Percentiles rank a stretch among this genome's conserved stretches.
These are phyloP conservation scores for Kockovaella imperatae DNA, from an alignment of 768 basidiomycete genomes.

Conservation along the genomic window DNA sequence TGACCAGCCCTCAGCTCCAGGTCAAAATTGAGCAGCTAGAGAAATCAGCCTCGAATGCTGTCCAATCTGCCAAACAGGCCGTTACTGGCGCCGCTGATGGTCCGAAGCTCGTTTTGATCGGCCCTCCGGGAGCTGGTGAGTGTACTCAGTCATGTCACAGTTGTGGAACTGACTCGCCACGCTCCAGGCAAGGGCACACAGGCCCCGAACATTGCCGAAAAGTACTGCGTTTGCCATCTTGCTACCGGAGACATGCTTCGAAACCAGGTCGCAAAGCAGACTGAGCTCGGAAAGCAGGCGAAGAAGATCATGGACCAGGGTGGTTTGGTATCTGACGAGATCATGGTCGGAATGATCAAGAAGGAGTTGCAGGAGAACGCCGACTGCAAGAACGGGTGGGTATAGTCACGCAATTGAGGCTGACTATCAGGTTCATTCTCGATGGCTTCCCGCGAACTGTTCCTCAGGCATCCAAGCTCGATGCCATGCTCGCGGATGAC, in stretches of 20 bases:
- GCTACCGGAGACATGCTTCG: slow-evolving; percentile 99
- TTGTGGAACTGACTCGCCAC: background rate
- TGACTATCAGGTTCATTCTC: slow-evolving; percentile 89
- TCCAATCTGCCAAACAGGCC: slow-evolving; percentile 49
- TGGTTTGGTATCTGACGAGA: slow-evolving; percentile 89
- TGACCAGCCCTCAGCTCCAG: slow-evolving; percentile 52
- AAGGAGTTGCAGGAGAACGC: slow-evolving; percentile 88
- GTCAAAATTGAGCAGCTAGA: slow-evolving; percentile 80
- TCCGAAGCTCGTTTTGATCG: slow-evolving; percentile 80
- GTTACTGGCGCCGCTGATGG: slow-evolving; percentile 51
- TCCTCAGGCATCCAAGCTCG: slow-evolving; percentile 91
- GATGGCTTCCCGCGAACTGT: slow-evolving; percentile 99
- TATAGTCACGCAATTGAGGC: too few species aligned
- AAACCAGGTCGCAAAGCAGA: slow-evolving; percentile 81
- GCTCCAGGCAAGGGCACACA: slow-evolving; percentile 90
- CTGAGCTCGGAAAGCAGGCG: slow-evolving; percentile 76
- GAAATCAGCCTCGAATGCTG: slow-evolving; percentile 47
- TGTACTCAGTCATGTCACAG: background rate
- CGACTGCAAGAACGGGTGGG: slow-evolving; percentile 90
- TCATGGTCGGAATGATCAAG: slow-evolving; percentile 96
- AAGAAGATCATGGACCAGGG: slow-evolving; percentile 98
- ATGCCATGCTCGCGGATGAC: slow-evolving; percentile 71
- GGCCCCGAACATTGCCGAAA: slow-evolving; percentile 81
- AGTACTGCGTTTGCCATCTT: slow-evolving; percentile 94
- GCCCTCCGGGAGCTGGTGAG: slow-evolving; percentile 94